A percentile compares a stretch with the other conserved stretches of the same genome.
Conservation (phyloP, 108 stramenopile species). For the Nitzschia putrida region DNA sequence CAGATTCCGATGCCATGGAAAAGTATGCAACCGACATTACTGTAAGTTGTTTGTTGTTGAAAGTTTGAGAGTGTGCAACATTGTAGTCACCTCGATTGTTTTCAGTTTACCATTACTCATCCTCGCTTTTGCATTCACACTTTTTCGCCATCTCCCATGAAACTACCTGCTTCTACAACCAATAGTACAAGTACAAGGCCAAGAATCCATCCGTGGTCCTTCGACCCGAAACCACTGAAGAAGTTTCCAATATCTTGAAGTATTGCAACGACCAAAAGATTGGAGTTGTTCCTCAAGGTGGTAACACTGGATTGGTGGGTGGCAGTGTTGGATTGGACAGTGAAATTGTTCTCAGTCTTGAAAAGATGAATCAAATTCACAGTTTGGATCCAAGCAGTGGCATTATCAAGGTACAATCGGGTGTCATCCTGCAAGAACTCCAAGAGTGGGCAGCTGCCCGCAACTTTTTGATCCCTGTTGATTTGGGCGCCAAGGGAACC, state of each 20-base stretch:
- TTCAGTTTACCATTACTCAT: not conserved
- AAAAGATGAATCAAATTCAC: conserved; percentile 67
- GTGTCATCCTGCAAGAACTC: conserved; percentile 85
- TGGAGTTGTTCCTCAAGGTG: conserved; percentile 91
- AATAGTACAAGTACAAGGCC: conserved; percentile 48
- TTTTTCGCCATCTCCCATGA: not conserved
- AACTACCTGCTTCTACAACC: not conserved
- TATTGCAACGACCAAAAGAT: conserved; percentile 80
- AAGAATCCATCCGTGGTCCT: conserved; percentile 57
- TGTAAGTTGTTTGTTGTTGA: conserved; percentile 7
- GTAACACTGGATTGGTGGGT: conserved; percentile 96
- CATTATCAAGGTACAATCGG: conserved; percentile 89
- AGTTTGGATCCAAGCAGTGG: conserved; percentile 66
- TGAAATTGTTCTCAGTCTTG: conserved; percentile 84
- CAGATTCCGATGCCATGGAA: conserved; percentile 5
- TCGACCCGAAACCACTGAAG: conserved; percentile 56
- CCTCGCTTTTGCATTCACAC: not conserved
- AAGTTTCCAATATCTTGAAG: conserved; percentile 82
- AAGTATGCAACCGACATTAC: conserved; percentile 70
- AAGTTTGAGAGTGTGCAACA: too few species aligned
- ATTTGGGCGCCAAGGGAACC: conserved; percentile 94
- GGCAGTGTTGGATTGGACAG: conserved; percentile 62
- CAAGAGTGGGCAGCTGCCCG: conserved; percentile 62
- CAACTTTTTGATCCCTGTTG: conserved; percentile 83
- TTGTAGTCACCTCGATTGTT: too few species aligned